phyloP scores from a whole-genome alignment of 2,329 filamentous ascomycete genomes.

The Xylariales sp. region DNA sequence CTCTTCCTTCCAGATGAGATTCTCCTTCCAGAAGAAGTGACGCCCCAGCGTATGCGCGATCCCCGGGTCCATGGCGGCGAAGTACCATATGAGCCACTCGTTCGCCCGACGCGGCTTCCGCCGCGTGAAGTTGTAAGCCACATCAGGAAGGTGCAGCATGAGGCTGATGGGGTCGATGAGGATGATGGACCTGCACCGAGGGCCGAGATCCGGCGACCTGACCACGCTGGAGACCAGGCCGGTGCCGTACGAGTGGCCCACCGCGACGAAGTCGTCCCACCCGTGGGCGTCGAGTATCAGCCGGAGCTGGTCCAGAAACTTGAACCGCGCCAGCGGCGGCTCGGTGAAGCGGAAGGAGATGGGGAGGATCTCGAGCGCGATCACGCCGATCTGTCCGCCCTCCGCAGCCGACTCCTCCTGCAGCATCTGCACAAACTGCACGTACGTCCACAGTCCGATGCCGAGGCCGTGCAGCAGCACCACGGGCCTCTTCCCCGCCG shows the following conservation, averaged over 20 bases:
- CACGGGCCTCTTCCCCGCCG: conserved; percentile 50
- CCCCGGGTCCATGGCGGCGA: conserved; percentile 63
- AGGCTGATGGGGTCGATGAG: conserved; percentile 61
- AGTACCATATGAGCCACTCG: conserved; percentile 68
- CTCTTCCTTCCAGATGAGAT: conserved; percentile 67
- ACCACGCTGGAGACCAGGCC: conserved; percentile 60
- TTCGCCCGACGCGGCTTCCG: conserved; percentile 52
- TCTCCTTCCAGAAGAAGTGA: conserved; percentile 69
- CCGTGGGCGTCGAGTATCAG: conserved; percentile 53
- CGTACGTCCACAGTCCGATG: conserved; percentile 61
- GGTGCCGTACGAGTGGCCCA: conserved; percentile 61
- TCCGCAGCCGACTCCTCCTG: conserved; percentile 12
- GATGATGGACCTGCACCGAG: conserved; percentile 44
- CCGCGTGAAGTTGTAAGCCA: conserved; percentile 68
- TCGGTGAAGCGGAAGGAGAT: conserved; percentile 59
- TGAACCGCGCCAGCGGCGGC: conserved; percentile 43
- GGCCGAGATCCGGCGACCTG: conserved; percentile 38
- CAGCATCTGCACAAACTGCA: conserved; percentile 50
- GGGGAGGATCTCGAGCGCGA: conserved; percentile 62
- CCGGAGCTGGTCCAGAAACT: conserved; percentile 53
- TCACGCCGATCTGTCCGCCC: conserved; percentile 53
- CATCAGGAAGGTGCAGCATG: conserved; percentile 63
- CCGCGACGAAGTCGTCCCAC: conserved; percentile 55
- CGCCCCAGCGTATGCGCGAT: conserved; percentile 60
- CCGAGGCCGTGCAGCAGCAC: conserved; percentile 70